phyloP scores from a whole-genome alignment of 192 early-diverging fungal genomes.

The Backusella australiensis region DNA sequence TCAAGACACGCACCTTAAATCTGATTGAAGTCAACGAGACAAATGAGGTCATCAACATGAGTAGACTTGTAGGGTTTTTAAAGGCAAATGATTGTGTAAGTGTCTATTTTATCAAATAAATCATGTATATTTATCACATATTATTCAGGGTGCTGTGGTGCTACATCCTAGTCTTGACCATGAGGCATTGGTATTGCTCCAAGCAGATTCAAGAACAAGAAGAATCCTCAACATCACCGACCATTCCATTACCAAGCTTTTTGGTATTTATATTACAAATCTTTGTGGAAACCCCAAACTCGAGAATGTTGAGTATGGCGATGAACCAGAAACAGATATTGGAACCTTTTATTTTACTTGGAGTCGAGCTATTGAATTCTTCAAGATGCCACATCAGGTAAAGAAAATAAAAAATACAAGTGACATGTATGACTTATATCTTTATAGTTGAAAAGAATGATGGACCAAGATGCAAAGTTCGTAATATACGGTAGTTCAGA shows the following conservation, averaged over 20 bases:
- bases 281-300: neutral
- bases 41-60: neutral
- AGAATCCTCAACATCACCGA: neutral
- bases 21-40: neutral
- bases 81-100: neutral
- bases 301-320: neutral
- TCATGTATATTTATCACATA: neutral
- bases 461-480: neutral
- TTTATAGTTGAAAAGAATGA: neutral
- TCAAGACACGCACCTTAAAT: neutral
- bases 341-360: neutral
- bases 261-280: neutral
- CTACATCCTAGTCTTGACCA: neutral
- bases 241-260: neutral
- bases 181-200: neutral
- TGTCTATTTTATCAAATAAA: neutral
- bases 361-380: neutral
- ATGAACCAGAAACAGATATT: neutral
- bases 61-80: neutral
- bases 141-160: neutral
- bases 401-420: no score
- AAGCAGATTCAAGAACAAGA: neutral
- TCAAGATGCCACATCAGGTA: slow-evolving; percentile 5
- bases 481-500: neutral
- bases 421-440: neutral